Evolutionary conservation across 2,329 filamentous ascomycete species (phyloP).

Genomic region (Verticillium alfalfae): DNA sequence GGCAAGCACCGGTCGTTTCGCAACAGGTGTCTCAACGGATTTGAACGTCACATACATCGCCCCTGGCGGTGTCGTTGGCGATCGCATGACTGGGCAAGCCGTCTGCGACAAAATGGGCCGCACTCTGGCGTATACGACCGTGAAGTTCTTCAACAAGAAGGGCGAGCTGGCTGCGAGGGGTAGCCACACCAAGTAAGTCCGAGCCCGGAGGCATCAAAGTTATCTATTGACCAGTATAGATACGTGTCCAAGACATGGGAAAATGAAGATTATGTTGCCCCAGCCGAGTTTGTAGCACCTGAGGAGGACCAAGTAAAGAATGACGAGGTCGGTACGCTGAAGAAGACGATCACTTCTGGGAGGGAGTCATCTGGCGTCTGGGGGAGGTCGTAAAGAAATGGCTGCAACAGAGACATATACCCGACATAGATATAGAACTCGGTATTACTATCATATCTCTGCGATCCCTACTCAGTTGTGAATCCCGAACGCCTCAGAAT

Average conservation of each 20-base stretch:
- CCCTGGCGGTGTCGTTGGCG: slow-evolving; percentile 51
- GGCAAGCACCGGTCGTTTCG: slow-evolving; percentile 57
- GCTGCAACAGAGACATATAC: no score
- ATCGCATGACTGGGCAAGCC: slow-evolving; percentile 50
- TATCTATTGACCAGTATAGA: slow-evolving; percentile 17
- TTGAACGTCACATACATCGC: slow-evolving; percentile 61
- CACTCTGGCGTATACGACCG: slow-evolving; percentile 55
- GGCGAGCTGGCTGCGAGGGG: slow-evolving; percentile 57
- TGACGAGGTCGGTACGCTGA: background rate
- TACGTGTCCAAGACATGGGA: slow-evolving; percentile 33
- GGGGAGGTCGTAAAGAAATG: background rate
- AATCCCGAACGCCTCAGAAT: no score
- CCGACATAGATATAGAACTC: background rate
- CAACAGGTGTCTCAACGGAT: slow-evolving; percentile 61
- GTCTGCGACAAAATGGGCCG: slow-evolving; percentile 62
- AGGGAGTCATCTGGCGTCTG: background rate
- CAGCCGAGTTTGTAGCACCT: slow-evolving; percentile 22
- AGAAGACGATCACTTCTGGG: background rate
- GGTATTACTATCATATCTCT: background rate
- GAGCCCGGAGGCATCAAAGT: background rate
- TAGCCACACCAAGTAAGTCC: slow-evolving; percentile 58
- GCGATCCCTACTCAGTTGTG: no score
- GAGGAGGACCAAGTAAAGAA: slow-evolving; percentile 21
- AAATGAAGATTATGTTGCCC: slow-evolving; percentile 29
- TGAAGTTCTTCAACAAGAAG: slow-evolving; percentile 53